Evolutionary conservation across 208 protist species (phyloP), one percentile per base, ranked within the genome.

Genomic region (Porcisia hertigi): DNA sequence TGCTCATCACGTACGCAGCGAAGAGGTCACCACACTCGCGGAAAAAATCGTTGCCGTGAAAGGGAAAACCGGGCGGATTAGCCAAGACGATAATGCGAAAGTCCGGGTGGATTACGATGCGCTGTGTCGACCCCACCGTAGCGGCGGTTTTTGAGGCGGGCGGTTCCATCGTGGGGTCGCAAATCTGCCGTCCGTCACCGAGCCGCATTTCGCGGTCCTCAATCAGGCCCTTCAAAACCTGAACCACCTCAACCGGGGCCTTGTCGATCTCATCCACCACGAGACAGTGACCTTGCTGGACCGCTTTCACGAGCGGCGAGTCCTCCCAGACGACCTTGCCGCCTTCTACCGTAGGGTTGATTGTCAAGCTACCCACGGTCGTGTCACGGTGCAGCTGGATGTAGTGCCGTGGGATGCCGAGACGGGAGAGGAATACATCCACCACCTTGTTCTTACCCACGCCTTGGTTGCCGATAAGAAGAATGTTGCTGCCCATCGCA

Each of bases 191-290:
- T 18, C 94, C 94, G 62, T 97, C 94, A 18, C 88, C 82, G 6
- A 97, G 86, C 2, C 85, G 88, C 87, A 97, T 93, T 73, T 97
- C 90, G 39, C 86, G 86, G 77, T 97, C 94, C 71, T 97, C 94
- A 53, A 96, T 87, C 20, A 97, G 89, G 54, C 91, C 92, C 75
- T 97, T 97, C 30, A 97, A 84, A 64, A 97, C 90, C 80, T 93
- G 88, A 62, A 97, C 91, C 69, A 96, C 92, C 81, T 99, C 97
- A 25, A 98, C 88, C 7, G 96, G 92, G 1, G 96, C 97, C 87
- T 99, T 99, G 85, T 99, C 98, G 54, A 98, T 97, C 82, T 99
- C 97, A 79, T 99, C 97, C 66, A 99, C 87, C 34, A 99, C 97
- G 43, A 99, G 91, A 43, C 97, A 93, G 79, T 96, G 90, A 16